Conservation (phyloP, 768 basidiomycete species). For the Suillus ampliporus region DNA sequence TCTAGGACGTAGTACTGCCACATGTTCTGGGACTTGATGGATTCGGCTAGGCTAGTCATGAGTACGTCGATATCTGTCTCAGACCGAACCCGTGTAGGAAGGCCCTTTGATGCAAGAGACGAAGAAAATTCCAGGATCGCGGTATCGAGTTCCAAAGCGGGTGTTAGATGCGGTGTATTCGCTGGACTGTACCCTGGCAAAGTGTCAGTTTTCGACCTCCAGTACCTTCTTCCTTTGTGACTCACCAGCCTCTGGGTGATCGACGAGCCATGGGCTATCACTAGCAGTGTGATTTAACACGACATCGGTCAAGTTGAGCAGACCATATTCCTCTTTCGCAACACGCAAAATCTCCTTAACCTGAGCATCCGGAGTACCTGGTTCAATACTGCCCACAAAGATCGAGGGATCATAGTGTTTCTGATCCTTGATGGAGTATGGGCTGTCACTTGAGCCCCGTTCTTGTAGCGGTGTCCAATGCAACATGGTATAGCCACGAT, state of each 20-base stretch:
- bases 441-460: slow-evolving; percentile 86
- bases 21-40: slow-evolving; percentile 69
- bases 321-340: slow-evolving; percentile 85
- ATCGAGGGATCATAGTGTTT: slow-evolving; percentile 79
- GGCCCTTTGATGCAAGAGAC: slow-evolving; percentile 62
- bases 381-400: slow-evolving; percentile 51
- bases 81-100: slow-evolving; percentile 74
- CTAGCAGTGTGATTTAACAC: slow-evolving; percentile 98
- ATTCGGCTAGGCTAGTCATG: slow-evolving; percentile 62
- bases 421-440: slow-evolving; percentile 94
- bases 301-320: slow-evolving; percentile 91
- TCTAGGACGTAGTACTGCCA: slow-evolving; percentile 98
- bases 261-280: slow-evolving; percentile 87
- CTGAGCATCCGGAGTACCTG: slow-evolving; percentile 57
- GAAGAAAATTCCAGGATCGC: slow-evolving; percentile 84
- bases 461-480: slow-evolving; percentile 97
- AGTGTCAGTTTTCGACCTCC: slow-evolving; percentile 12
- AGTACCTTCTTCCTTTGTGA: slow-evolving; percentile 6
- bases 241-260: slow-evolving; percentile 95
- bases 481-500: slow-evolving; percentile 97
- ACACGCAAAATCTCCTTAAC: slow-evolving; percentile 69
- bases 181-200: slow-evolving; percentile 81
- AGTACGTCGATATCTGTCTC: slow-evolving; percentile 72
- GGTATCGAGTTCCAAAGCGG: slow-evolving; percentile 91
- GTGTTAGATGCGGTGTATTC: slow-evolving; percentile 90